Conservation (phyloP, 805 yeast species). For the Teunomyces lycoperdinae region DNA sequence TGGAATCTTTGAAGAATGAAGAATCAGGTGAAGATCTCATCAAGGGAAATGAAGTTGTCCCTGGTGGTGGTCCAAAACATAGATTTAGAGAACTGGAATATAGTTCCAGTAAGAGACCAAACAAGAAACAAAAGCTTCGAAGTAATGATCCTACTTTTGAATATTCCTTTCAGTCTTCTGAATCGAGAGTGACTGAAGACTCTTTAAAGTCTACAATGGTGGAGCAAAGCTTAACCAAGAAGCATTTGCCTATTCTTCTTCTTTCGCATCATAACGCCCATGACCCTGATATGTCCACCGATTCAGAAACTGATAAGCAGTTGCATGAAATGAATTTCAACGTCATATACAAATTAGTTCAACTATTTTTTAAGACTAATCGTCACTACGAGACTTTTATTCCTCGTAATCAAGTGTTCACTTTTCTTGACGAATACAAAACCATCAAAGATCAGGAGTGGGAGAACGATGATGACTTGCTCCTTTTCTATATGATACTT, state of each 20-base stretch:
- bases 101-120: slow-evolving; percentile 1
- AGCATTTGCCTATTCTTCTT: slow-evolving; percentile 28
- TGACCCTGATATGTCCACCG: slow-evolving; percentile 16
- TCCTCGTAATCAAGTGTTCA: slow-evolving; percentile 27
- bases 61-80: slow-evolving; percentile 2
- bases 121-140: not conserved
- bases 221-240: slow-evolving; percentile 26
- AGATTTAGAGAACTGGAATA: slow-evolving; percentile 1
- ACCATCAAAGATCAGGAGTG: slow-evolving; percentile 32
- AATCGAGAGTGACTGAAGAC: slow-evolving; percentile 9
- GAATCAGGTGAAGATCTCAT: slow-evolving; percentile 20
- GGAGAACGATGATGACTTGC: slow-evolving; percentile 49
- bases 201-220: slow-evolving; percentile 9
- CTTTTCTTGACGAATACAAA: slow-evolving; percentile 37
- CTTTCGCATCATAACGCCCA: slow-evolving; percentile 14
- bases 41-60: slow-evolving; percentile 18
- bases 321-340: slow-evolving; percentile 25
- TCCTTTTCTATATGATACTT: slow-evolving; percentile 44
- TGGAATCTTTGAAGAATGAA: slow-evolving; percentile 29
- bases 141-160: not conserved
- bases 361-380: slow-evolving; percentile 41
- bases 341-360: slow-evolving; percentile 34
- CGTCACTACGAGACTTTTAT: slow-evolving; percentile 41
- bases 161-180: slow-evolving; percentile 9
- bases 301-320: slow-evolving; percentile 14